A percentile compares a stretch with the other conserved stretches of the same genome.
Conservation (phyloP, 257 asterid species). For the Cinchona pubescens region DNA sequence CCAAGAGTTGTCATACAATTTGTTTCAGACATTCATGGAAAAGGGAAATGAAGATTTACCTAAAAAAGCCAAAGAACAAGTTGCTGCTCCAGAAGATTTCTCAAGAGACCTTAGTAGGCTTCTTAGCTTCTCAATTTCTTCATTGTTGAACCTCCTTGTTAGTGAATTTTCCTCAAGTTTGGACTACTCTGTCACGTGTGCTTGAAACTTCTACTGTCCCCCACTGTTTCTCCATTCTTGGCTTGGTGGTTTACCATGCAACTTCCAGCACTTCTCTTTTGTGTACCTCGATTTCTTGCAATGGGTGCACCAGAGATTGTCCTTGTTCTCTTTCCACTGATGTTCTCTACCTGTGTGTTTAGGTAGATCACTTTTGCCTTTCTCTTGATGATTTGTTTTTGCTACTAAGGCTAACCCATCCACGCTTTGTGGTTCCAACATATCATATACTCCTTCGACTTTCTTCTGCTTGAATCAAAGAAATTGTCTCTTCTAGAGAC, state of each 20-base stretch:
- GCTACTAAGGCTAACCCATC: neutral
- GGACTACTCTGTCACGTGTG: neutral
- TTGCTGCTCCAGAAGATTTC: neutral
- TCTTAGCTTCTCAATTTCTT: neutral
- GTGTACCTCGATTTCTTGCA: conserved; percentile 4
- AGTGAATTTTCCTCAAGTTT: neutral
- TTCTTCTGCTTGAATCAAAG: too few species aligned
- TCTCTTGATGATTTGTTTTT: neutral
- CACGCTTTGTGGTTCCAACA: neutral
- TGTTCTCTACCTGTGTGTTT: neutral
- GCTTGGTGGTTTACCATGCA: neutral
- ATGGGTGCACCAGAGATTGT: conserved; percentile 5
- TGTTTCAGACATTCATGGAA: too few species aligned
- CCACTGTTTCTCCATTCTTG: too few species aligned
- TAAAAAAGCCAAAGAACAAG: conserved; percentile 12
- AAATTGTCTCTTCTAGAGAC: too few species aligned
- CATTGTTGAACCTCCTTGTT: neutral
- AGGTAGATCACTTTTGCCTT: neutral
- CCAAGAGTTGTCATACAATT: too few species aligned
- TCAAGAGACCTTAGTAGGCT: neutral
- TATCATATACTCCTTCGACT: too few species aligned
- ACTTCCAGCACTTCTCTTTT: neutral
- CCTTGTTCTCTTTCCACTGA: conserved; percentile 3
- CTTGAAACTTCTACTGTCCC: neutral
- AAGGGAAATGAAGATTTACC: too few species aligned